phyloP scores from a whole-genome alignment of 2,329 filamentous ascomycete species.

The Botrytis hyacinthi region DNA sequence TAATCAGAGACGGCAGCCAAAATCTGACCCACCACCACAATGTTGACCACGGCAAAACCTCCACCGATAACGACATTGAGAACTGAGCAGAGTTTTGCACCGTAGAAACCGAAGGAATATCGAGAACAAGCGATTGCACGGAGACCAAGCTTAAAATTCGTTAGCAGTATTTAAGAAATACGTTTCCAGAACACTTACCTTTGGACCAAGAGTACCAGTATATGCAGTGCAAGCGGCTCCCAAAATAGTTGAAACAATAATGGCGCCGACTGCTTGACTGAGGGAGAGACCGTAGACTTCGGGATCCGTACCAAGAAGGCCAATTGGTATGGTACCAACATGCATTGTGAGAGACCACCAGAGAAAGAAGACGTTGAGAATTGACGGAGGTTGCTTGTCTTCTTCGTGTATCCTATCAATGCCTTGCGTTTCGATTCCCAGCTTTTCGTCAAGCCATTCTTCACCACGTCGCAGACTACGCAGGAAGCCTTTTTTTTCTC shows the following conservation, averaged over 20 bases:
- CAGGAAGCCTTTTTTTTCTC: constrained; percentile 29
- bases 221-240: constrained; percentile 44
- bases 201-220: constrained; percentile 45
- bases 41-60: constrained; percentile 44
- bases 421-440: constrained; percentile 49
- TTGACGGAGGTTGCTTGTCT: constrained; percentile 44
- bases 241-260: constrained; percentile 43
- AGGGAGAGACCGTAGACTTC: constrained; percentile 48
- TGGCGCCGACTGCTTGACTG: constrained; percentile 43
- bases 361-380: constrained; percentile 44
- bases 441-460: constrained; percentile 44
- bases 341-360: constrained; percentile 47
- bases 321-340: constrained; percentile 42
- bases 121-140: constrained; percentile 46
- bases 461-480: constrained; percentile 40
- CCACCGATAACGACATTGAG: constrained; percentile 49
- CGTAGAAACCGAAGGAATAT: constrained; percentile 51
- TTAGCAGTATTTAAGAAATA: neutral
- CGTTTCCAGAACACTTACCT: constrained; percentile 31
- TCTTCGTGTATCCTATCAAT: constrained; percentile 48
- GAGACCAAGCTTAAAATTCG: constrained; percentile 36
- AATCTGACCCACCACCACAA: constrained; percentile 45
- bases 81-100: constrained; percentile 47
- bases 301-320: constrained; percentile 44
- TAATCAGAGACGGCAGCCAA: constrained; percentile 39